Conservation (phyloP, 768 basidiomycete species). For the Pleurotus salmoneostramineus region DNA sequence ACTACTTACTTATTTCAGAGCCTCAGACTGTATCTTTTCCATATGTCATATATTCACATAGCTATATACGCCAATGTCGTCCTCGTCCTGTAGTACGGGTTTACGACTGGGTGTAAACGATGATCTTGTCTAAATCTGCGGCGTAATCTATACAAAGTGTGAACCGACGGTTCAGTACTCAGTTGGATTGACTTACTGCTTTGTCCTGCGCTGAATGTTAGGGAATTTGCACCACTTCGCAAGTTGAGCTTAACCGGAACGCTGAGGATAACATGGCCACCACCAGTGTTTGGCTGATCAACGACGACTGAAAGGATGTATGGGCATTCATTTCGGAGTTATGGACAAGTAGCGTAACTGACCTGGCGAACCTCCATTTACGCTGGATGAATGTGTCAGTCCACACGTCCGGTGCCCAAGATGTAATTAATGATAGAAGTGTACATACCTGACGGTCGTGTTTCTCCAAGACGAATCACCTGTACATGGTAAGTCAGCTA, state of each 20-base stretch:
- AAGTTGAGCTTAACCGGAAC: conserved; percentile 52
- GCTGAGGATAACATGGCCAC: conserved; percentile 47
- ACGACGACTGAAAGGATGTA: conserved; percentile 29
- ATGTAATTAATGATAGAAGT: neutral
- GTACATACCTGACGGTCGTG: conserved; percentile 50
- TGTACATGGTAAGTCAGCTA: conserved; percentile 9
- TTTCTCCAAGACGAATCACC: conserved; percentile 56
- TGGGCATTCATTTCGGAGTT: neutral
- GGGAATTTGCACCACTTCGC: conserved; percentile 45
- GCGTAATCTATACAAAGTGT: conserved; percentile 39
- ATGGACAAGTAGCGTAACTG: neutral
- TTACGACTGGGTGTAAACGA: conserved; percentile 44
- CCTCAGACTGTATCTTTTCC: too few species aligned
- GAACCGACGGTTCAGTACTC: neutral
- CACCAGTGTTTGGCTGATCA: conserved; percentile 56
- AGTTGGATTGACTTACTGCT: conserved; percentile 34
- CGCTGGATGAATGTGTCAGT: conserved; percentile 25
- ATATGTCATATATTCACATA: too few species aligned
- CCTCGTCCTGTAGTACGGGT: neutral
- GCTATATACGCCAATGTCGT: neutral
- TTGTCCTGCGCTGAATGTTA: conserved; percentile 47
- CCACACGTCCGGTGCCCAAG: neutral
- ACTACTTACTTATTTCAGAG: too few species aligned
- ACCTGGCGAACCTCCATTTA: conserved; percentile 47
- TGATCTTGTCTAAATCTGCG: conserved; percentile 57